Evolutionary conservation across 805 yeast species (phyloP).

Genomic region (Vanderwaltozyma tropicalis): DNA sequence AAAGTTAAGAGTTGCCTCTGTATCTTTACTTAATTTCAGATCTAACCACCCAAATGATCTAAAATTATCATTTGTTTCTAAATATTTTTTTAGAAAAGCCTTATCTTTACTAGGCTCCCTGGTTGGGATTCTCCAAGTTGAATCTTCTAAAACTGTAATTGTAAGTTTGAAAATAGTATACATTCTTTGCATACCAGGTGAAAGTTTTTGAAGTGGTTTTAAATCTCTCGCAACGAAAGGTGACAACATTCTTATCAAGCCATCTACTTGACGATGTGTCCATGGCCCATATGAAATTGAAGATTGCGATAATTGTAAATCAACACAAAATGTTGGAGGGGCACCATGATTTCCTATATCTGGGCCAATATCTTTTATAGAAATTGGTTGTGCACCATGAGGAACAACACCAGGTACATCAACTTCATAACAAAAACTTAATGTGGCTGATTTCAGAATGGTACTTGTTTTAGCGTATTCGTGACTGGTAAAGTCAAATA

Average conservation of each 20-base stretch:
- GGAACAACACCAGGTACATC: constrained; percentile 67
- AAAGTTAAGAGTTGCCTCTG: constrained; percentile 37
- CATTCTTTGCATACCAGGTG: constrained; percentile 43
- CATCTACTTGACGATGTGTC: constrained; percentile 77
- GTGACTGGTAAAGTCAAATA: constrained; percentile 30
- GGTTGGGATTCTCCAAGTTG: constrained; percentile 65
- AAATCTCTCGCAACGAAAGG: constrained; percentile 59
- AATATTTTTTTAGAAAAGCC: constrained; percentile 28
- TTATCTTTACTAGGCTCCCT: constrained; percentile 75
- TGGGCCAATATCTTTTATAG: constrained; percentile 32
- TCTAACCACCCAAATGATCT: constrained; percentile 93
- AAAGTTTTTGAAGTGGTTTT: constrained; percentile 31
- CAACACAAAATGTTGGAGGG: constrained; percentile 53
- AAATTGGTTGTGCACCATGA: constrained; percentile 23
- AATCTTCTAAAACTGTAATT: constrained; percentile 53
- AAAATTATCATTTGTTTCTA: constrained; percentile 28
- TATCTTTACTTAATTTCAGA: constrained; percentile 44
- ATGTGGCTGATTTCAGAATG: constrained; percentile 48
- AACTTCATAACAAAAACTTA: constrained; percentile 49
- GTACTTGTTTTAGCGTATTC: constrained; percentile 81
- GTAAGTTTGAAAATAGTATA: constrained; percentile 47
- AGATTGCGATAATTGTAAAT: constrained; percentile 47
- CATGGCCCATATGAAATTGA: constrained; percentile 87
- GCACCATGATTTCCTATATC: constrained; percentile 51
- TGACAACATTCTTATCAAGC: constrained; percentile 52